Percentiles rank a stretch among this genome's conserved stretches.
phyloP scores from a whole-genome alignment of 495 filamentous ascomycete genomes.

The Aspergillus biplanus region DNA sequence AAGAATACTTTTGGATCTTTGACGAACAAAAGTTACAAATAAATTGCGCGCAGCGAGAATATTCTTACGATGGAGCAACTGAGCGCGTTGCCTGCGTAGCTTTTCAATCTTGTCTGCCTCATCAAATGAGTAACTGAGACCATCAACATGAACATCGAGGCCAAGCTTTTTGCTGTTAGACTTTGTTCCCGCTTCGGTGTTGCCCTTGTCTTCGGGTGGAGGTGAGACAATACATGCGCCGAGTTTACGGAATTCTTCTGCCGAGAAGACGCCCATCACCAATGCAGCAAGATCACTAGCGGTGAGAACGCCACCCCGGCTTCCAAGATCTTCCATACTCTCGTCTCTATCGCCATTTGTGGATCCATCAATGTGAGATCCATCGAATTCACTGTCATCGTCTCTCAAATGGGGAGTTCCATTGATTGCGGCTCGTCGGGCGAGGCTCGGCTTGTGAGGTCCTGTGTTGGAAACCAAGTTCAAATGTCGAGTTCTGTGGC shows the following conservation, averaged over 20 bases:
- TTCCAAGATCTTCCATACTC: constrained; percentile 51
- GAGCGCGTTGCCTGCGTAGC: constrained; percentile 42
- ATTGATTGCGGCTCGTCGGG: constrained; percentile 14
- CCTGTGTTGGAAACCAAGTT: constrained; percentile 23
- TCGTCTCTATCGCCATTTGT: constrained; percentile 31
- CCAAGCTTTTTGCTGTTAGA: constrained; percentile 78
- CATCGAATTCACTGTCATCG: constrained; percentile 18
- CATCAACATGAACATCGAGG: constrained; percentile 36
- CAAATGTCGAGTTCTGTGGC: constrained; percentile 39
- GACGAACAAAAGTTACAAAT: constrained; percentile 49
- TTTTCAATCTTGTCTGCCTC: constrained; percentile 48
- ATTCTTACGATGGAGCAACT: constrained; percentile 43
- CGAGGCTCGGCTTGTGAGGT: constrained; percentile 20
- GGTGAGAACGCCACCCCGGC: constrained; percentile 61
- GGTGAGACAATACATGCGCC: constrained; percentile 55
- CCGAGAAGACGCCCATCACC: constrained; percentile 47
- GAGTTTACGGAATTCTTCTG: constrained; percentile 58
- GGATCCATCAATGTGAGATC: constrained; percentile 21
- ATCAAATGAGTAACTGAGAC: constrained; percentile 43
- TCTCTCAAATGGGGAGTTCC: constrained; percentile 12
- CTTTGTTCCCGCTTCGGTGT: constrained; percentile 23
- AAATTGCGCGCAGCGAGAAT: constrained; percentile 49
- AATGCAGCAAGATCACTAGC: constrained; percentile 60
- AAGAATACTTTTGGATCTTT: constrained; percentile 47
- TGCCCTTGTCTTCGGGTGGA: constrained; percentile 34